Percentiles rank a stretch among this genome's conserved stretches.
Evolutionary conservation across 1,284 basidiomycete species (phyloP).

Genomic region (Cutaneotrichosporon curvatum): DNA sequence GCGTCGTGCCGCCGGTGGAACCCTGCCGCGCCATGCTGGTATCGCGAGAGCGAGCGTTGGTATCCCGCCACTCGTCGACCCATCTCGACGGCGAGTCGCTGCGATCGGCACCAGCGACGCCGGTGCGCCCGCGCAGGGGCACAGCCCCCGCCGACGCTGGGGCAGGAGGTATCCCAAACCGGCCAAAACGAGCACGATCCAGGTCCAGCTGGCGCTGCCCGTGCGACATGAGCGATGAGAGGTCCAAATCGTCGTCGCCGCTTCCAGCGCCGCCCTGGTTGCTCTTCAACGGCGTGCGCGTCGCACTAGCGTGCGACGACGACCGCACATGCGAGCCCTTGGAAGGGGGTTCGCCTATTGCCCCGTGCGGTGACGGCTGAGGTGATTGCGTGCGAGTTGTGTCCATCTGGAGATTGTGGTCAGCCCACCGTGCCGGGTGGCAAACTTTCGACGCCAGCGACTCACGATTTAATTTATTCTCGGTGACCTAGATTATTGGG

Average conservation of each 20-base stretch:
- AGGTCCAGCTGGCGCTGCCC: slow-evolving; percentile 22
- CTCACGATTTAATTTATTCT: too few species aligned
- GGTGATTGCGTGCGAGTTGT: slow-evolving; percentile 11
- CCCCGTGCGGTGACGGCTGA: slow-evolving; percentile 19
- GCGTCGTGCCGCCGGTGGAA: slow-evolving; percentile 7
- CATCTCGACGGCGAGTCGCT: slow-evolving; percentile 10
- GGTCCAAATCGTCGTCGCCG: slow-evolving; percentile 20
- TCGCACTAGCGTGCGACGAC: neutral
- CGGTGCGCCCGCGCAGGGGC: slow-evolving; percentile 4
- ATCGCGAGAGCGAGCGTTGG: slow-evolving; percentile 8
- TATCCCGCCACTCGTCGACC: slow-evolving; percentile 12
- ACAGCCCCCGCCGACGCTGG: slow-evolving; percentile 1
- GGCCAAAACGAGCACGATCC: slow-evolving; percentile 15
- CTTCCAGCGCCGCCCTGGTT: slow-evolving; percentile 3
- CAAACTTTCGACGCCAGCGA: too few species aligned
- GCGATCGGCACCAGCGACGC: neutral
- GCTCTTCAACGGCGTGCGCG: slow-evolving; percentile 1
- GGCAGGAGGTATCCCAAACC: slow-evolving; percentile 6
- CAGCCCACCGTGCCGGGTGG: too few species aligned
- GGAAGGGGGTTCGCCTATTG: slow-evolving; percentile 15
- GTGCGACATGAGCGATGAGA: slow-evolving; percentile 20
- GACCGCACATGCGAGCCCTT: slow-evolving; percentile 1
- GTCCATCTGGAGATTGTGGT: too few species aligned
- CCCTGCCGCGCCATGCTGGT: slow-evolving; percentile 16
- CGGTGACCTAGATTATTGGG: too few species aligned